Percentiles rank a stretch among this genome's conserved stretches.
These are phyloP conservation scores for Exophiala xenobiotica DNA, from an alignment of 2,329 filamentous ascomycete species.

Conservation along the genomic window DNA sequence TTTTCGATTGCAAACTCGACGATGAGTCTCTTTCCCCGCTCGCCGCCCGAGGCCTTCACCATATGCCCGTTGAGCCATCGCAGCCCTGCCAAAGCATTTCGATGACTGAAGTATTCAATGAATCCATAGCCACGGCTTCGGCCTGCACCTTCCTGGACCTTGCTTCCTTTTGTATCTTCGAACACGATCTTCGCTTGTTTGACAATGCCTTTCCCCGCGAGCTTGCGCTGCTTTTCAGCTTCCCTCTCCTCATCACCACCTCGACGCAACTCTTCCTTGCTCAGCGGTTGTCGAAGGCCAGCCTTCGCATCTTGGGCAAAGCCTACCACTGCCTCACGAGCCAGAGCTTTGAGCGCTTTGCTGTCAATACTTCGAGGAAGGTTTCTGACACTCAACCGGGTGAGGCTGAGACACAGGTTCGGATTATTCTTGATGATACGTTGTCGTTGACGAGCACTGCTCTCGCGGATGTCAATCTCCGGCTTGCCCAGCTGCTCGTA, in stretches of 20 bases:
- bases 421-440: constrained; percentile 89
- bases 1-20: constrained; percentile 99
- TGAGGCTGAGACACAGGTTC: constrained; percentile 81
- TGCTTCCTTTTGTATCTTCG: constrained; percentile 75
- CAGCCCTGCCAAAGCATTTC: constrained; percentile 90
- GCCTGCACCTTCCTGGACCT: constrained; percentile 76
- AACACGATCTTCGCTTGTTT: constrained; percentile 94
- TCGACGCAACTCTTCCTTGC: constrained; percentile 82
- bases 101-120: constrained; percentile 91
- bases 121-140: constrained; percentile 93
- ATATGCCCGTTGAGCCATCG: constrained; percentile 85
- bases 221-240: constrained; percentile 74
- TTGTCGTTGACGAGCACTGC: constrained; percentile 82
- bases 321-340: constrained; percentile 86
- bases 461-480: constrained; percentile 84
- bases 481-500: constrained; percentile 73
- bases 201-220: constrained; percentile 82
- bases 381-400: constrained; percentile 87
- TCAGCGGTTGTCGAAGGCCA: constrained; percentile 72
- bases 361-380: constrained; percentile 78
- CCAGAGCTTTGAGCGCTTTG: constrained; percentile 87
- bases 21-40: constrained; percentile 84
- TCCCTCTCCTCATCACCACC: constrained; percentile 77
- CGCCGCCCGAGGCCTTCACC: constrained; percentile 48
- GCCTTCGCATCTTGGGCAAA: constrained; percentile 88